Conservation (phyloP, 2,329 filamentous ascomycete species). For the Venturia asperata region DNA sequence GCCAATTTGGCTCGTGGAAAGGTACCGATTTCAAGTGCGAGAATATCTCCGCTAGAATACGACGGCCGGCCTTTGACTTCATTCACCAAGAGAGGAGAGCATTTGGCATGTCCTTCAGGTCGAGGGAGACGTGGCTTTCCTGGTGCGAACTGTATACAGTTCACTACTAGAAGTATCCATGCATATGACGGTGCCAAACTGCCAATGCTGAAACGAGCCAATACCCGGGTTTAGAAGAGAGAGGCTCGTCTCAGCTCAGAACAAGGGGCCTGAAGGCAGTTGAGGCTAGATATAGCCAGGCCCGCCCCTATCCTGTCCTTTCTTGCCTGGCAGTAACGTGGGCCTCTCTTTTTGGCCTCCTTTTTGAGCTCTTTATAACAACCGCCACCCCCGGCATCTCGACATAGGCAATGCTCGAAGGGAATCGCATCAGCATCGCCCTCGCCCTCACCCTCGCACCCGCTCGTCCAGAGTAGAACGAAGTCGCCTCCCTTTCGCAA, state of each 20-base stretch:
- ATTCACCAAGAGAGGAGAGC: not conserved
- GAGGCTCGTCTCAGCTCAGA: not conserved
- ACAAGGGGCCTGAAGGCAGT: not conserved
- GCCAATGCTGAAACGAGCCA: not conserved
- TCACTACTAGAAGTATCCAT: not conserved
- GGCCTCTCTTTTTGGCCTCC: constrained; percentile 2
- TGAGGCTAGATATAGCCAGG: not conserved
- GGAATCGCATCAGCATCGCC: not conserved
- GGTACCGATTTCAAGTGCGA: too few species aligned
- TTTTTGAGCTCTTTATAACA: not conserved
- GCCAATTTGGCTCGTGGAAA: too few species aligned
- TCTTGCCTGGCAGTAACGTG: not conserved
- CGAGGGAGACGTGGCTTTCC: not conserved
- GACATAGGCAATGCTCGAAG: constrained; percentile 9
- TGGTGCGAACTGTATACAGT: not conserved
- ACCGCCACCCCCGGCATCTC: not conserved
- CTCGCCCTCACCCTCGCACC: too few species aligned
- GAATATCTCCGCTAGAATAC: too few species aligned
- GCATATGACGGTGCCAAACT: not conserved
- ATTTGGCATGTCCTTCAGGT: not conserved
- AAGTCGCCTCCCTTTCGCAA: not conserved
- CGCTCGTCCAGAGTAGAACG: not conserved
- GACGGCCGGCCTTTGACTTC: too few species aligned
- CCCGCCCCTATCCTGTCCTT: not conserved
- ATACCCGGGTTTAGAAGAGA: not conserved